These are phyloP conservation scores for Orbilia brochopaga DNA, from an alignment of 2,329 filamentous ascomycete species.

Conservation along the genomic window DNA sequence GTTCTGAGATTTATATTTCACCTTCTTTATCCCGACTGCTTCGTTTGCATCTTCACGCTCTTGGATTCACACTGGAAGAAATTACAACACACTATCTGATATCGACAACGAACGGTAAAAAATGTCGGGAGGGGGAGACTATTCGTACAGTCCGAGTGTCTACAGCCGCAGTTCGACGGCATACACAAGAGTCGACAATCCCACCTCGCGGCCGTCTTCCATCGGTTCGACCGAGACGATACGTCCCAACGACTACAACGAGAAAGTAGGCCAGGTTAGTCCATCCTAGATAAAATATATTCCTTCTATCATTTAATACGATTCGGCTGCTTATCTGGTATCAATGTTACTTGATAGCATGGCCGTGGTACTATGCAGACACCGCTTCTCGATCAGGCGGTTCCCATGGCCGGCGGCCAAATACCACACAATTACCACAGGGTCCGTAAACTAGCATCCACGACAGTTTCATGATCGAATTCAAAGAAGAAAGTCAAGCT, in stretches of 20 bases:
- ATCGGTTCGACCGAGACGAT: slow-evolving; percentile 12
- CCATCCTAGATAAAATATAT: neutral
- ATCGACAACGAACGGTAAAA: no score
- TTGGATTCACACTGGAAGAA: slow-evolving; percentile 1
- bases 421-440: slow-evolving; percentile 15
- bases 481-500: neutral
- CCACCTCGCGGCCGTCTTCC: slow-evolving; percentile 8
- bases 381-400: slow-evolving; percentile 24
- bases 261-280: neutral
- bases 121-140: slow-evolving; percentile 4
- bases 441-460: slow-evolving; percentile 5
- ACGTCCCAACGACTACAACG: neutral
- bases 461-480: no score
- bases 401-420: slow-evolving; percentile 1
- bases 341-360: no score
- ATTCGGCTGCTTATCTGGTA: no score
- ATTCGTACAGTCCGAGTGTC: slow-evolving; percentile 29
- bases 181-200: slow-evolving; percentile 10
- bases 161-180: slow-evolving; percentile 33
- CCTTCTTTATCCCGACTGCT: neutral
- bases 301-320: neutral
- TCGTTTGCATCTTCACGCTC: neutral
- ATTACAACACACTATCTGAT: no score
- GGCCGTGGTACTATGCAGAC: no score
- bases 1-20: neutral